Percentiles rank a stretch among this genome's conserved stretches.
These are phyloP conservation scores for Ganoderma boninense DNA, from an alignment of 1,284 basidiomycete genomes.

Conservation along the genomic window DNA sequence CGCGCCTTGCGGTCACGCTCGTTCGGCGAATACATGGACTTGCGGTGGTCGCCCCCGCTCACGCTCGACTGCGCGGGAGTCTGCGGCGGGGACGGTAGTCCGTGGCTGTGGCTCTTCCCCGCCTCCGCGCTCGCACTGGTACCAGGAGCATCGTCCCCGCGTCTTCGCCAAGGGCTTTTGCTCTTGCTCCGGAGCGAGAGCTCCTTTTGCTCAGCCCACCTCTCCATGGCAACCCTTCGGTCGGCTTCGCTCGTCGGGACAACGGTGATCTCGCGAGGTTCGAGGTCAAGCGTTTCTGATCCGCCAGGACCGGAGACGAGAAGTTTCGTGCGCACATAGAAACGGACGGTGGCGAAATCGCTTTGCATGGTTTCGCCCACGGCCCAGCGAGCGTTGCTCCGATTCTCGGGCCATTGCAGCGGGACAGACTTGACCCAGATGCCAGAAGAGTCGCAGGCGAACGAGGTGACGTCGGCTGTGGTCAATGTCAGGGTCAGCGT, in stretches of 20 bases:
- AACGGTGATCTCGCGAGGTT: conserved; percentile 69
- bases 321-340: conserved; percentile 74
- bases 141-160: conserved; percentile 27
- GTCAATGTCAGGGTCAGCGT: conserved; percentile 60
- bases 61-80: conserved; percentile 31
- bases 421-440: conserved; percentile 70
- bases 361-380: conserved; percentile 79
- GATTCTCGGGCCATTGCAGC: conserved; percentile 75
- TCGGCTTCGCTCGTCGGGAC: conserved; percentile 75
- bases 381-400: conserved; percentile 75
- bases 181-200: conserved; percentile 58
- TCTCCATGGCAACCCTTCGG: conserved; percentile 68
- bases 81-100: conserved; percentile 31
- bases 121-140: conserved; percentile 16
- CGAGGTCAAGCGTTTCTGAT: conserved; percentile 70
- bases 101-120: conserved; percentile 19
- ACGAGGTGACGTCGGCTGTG: conserved; percentile 61
- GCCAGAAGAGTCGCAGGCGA: conserved; percentile 61
- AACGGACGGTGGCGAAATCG: conserved; percentile 70
- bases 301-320: conserved; percentile 63
- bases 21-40: conserved; percentile 1
- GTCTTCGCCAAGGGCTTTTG: conserved; percentile 60
- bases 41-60: conserved; percentile 16
- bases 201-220: conserved; percentile 59
- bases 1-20: conserved; percentile 32